Evolutionary conservation across 2,329 filamentous ascomycete genomes (phyloP).

Genomic region (Zymoseptoria tritici): DNA sequence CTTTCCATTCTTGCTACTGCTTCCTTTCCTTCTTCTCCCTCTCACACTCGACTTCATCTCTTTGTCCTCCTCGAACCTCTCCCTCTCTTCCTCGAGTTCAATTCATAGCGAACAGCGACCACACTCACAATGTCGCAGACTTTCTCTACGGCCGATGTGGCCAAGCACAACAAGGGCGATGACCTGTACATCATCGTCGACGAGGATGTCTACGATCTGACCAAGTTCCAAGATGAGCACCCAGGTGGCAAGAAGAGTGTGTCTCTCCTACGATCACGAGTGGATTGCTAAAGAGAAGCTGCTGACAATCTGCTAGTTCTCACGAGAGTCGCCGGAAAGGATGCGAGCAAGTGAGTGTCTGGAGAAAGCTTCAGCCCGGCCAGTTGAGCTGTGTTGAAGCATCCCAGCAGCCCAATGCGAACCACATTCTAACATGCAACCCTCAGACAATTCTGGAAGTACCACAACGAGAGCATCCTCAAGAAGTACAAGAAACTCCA

Average conservation of each 20-base stretch:
- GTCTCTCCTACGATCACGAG: slow-evolving; percentile 1
- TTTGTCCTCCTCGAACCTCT: background rate
- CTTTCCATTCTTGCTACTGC: background rate
- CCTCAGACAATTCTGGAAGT: slow-evolving; percentile 39
- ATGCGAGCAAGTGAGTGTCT: slow-evolving; percentile 51
- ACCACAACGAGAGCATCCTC: slow-evolving; percentile 74
- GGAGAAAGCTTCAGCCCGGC: background rate
- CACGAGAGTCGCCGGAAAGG: slow-evolving; percentile 57
- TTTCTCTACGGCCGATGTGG: slow-evolving; percentile 77
- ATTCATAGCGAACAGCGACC: background rate
- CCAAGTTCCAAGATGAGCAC: slow-evolving; percentile 51
- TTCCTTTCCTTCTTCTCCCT: background rate
- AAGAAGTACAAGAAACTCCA: slow-evolving; percentile 79
- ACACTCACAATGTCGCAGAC: slow-evolving; percentile 70
- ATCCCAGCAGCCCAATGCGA: background rate
- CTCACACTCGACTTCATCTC: background rate
- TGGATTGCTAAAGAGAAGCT: background rate
- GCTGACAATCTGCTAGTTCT: slow-evolving; percentile 42
- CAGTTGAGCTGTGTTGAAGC: background rate
- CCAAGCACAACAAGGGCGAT: slow-evolving; percentile 81
- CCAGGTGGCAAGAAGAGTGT: slow-evolving; percentile 57
- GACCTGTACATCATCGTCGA: slow-evolving; percentile 87
- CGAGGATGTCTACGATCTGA: slow-evolving; percentile 91
- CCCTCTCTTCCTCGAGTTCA: background rate
- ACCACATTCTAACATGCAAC: background rate